phyloP scores from a whole-genome alignment of 1,139 yeast genomes.

The Geotrichum aggregatum region DNA sequence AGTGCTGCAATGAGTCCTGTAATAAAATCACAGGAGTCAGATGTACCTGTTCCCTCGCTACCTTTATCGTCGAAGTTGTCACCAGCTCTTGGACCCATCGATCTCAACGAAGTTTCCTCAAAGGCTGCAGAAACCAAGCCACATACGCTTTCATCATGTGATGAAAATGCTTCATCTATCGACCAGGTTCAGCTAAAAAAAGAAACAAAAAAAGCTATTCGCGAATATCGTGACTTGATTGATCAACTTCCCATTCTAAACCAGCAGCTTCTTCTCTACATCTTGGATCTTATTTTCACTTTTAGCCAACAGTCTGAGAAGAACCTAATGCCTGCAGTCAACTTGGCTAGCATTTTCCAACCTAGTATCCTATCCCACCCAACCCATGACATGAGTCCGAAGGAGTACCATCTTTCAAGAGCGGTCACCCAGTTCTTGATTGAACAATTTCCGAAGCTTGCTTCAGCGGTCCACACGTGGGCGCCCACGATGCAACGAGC shows the following conservation, averaged over 20 bases:
- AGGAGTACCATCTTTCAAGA: slow-evolving; percentile 83
- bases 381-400: slow-evolving; percentile 84
- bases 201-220: slow-evolving; percentile 66
- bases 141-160: not conserved
- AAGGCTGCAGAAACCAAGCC: not conserved
- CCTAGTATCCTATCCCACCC: slow-evolving; percentile 93
- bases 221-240: slow-evolving; percentile 66
- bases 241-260: slow-evolving; percentile 64
- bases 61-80: not conserved
- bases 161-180: not conserved
- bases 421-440: slow-evolving; percentile 85
- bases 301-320: slow-evolving; percentile 74
- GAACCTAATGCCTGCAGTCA: slow-evolving; percentile 88
- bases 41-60: not conserved
- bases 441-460: slow-evolving; percentile 52
- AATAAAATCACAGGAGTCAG: slow-evolving; percentile 16
- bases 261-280: slow-evolving; percentile 79
- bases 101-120: not conserved
- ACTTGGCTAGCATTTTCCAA: slow-evolving; percentile 92
- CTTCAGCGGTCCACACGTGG: slow-evolving; percentile 17
- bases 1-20: slow-evolving; percentile 18
- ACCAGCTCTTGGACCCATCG: not conserved
- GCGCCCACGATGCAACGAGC: slow-evolving; percentile 3
- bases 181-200: slow-evolving; percentile 20
- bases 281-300: slow-evolving; percentile 79